Evolutionary conservation across 345 rosid genomes (phyloP), one percentile per base, ranked within the genome.

Genomic region (Ceriops tagal): DNA sequence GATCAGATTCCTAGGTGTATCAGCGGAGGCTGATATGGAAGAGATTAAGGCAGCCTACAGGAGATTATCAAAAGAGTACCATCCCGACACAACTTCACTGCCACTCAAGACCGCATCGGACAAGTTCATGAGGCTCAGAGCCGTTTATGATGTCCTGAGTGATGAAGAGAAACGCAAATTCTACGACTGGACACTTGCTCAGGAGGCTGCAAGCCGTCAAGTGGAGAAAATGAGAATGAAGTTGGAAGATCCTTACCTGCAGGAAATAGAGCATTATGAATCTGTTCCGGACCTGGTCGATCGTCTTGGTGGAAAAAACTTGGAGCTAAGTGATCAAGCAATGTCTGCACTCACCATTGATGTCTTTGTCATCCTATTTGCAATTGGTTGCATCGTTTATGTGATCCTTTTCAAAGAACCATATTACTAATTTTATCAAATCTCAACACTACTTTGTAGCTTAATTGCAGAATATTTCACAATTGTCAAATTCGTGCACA

Each of bases 101-200:
- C 97, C 98, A 1, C 76, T 93, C 11, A 85, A 91, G 67, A 73
- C 89, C 0, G 98, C 98, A 13, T 90, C 92, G 1, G 93, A 88
- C 51, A 93, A 91, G 77, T 93, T 93, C 82, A 70, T 93, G 84
- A 91, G 82, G 73, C 81, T 93, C 13, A 84, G 89, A 72, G 79
- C 86, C 69, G 77, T 91, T 4, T 91, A 93, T 27, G 79, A 85
- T 53, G 89, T 83, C 43, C 37, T 93, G 51, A 86, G 96, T 84
- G 62, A 84, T 13, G 82, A 68, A 2, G 93, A 91, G 88, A 84
- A 80, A 16, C 78, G 98, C 2, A 79, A 71, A 62, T 93, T 93
- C 67, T 93, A 93, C 35, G 96, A 93, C 56, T 93, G 98, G 98
- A 86, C 97, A 13, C 80, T 93, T 0, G 98, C 93, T 5, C 98